Evolutionary conservation across 1,284 basidiomycete genomes (phyloP), one percentile per base, ranked within the genome.

Genomic region (Athelia sp.): DNA sequence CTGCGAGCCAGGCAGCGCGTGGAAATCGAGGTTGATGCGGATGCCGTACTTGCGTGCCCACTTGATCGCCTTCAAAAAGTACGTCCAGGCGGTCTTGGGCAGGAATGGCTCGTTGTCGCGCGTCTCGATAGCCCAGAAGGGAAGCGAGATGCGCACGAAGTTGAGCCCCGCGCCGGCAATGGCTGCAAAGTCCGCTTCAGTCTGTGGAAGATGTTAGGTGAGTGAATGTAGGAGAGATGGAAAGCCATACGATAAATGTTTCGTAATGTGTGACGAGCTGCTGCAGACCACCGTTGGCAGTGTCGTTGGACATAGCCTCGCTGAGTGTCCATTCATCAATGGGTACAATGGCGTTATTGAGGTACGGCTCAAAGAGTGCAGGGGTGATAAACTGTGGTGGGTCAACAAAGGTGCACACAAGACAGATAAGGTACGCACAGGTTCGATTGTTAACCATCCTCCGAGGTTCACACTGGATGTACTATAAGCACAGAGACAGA

Each of bases 41-140:
- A 98, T 61, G 19, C 95, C 95, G 65, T 98, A 98, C 72, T 98
- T 98, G 56, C 95, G 82, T n/a, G 91, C 92, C 95, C 94, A 98
- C 56, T 84, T 70, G 55, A 97, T 80, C 2, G 90, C 92, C 68
- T 93, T 79, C 45, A 84, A 69, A 59, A 81, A 76, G 62, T 74
- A 87, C 64, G 64, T 75, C 81, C 82, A 84, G 23, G 72, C 73
- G 29, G 73, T 75, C 49, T 76, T 72, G 15, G 69, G 69, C 45
- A 84, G 64, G 70, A 83, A 83, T 1, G 81, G 81, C 59, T 83
- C 82, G 52, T 72, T 68, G 50, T 70, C 68, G 50, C 77, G 71
- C 21, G 69, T 78, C 64, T 88, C 85, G 57, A 93, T 85, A 4
- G 86, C 85, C 90, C 91, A 94, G 67, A 78, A 93, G 2, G 82